Evolutionary conservation across 106 monocot species (phyloP).

Genomic region (Hemerocallis citrina): DNA sequence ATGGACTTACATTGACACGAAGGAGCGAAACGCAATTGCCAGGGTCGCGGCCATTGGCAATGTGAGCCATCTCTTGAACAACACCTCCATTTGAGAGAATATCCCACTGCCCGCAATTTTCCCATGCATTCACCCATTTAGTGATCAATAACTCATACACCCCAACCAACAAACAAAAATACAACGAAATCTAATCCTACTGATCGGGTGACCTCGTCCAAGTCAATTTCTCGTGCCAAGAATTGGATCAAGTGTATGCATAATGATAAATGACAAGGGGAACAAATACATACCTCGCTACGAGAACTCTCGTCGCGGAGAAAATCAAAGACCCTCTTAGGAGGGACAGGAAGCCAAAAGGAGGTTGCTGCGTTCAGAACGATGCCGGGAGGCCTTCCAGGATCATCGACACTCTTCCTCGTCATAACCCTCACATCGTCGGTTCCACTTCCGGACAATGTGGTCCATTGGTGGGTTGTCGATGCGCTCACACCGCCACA

Average conservation of each 20-base stretch:
- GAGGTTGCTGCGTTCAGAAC: slow-evolving; percentile 87
- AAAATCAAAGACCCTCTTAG: slow-evolving; percentile 87
- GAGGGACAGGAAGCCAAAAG: slow-evolving; percentile 76
- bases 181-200: too few species aligned
- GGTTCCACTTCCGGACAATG: slow-evolving; percentile 61
- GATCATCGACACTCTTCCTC: slow-evolving; percentile 77
- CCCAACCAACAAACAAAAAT: too few species aligned
- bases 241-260: too few species aligned
- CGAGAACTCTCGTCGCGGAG: slow-evolving; percentile 77
- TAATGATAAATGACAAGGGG: slow-evolving; percentile 1
- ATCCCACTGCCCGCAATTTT: slow-evolving; percentile 66
- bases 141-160: too few species aligned
- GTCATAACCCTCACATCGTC: slow-evolving; percentile 89
- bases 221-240: too few species aligned
- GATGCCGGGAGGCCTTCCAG: slow-evolving; percentile 71
- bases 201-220: too few species aligned
- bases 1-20: slow-evolving; percentile 59
- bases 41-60: slow-evolving; percentile 72
- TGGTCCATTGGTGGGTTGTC: slow-evolving; percentile 72
- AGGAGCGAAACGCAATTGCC: slow-evolving; percentile 88
- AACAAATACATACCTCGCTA: slow-evolving; percentile 44
- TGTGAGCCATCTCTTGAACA: slow-evolving; percentile 90
- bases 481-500: slow-evolving; percentile 78
- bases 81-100: slow-evolving; percentile 82
- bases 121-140: too few species aligned